Evolutionary conservation across 176 grass and related monocot species (phyloP), one percentile per base, ranked within the genome.

Genomic region (Oryza rufipogon): DNA sequence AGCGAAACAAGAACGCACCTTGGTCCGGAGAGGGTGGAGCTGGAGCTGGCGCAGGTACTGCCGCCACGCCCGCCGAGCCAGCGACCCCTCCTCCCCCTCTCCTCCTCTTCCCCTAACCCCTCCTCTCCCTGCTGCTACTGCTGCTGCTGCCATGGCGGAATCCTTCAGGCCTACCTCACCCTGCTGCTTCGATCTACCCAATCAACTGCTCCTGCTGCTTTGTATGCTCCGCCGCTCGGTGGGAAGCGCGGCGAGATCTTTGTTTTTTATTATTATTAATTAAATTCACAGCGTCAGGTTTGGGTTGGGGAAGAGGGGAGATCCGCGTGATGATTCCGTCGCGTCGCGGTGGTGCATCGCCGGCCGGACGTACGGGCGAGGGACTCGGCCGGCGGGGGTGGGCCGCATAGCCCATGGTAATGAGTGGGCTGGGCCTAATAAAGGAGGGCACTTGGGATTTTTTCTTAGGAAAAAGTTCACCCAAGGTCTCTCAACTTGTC

Each of bases 1-100:
- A 77, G 28, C 68, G 0, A 68, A 64, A 17, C 47, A 44, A 49
- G 47, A 49, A 3, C 3, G 13, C 13, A 98, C 93, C 89, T 95
- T 98, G 81, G 93, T 95, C 83, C 96, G 83, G 25, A 98, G 86
- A 38, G 96, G 91, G 56, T 98, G 96, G 14, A 80, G 87, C 76
- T 91, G 96, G 32, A 98, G 96, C 80, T 95, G 96, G 17, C 91
- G 89, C 87, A 98, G 81, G 89, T 98, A 98, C 66, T 85, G 48
- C 79, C 75, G 76, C 95, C 92, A 97, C 76, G 90, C 90, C 80
- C 84, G 88, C 47, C 80, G 63, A 38, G 84, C 74, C 69, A 87
- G 48, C 49, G 84, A 87, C 13, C 38, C 88, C 10, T 87, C 89
- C 61, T 63, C 87, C 26, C 26, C 26, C 20, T 78, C 75, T 64